Evolutionary conservation across 257 asterid species (phyloP).

Genomic region (Nyctanthes arbortristis): DNA sequence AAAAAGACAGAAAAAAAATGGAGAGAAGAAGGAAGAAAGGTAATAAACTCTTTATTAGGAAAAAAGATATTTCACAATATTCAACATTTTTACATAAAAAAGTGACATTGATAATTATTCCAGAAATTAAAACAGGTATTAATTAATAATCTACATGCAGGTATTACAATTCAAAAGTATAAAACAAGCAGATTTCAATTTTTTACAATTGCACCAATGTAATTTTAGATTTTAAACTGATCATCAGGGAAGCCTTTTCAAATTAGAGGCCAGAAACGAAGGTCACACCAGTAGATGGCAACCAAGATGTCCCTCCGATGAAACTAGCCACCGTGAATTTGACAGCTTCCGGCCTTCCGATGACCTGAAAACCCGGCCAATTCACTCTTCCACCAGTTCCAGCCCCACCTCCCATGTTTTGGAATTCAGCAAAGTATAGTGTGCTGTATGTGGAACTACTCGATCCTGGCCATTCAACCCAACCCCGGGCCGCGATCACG

Average conservation of each 20-base stretch:
- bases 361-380: constrained; percentile 54
- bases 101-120: too few relatives aligned
- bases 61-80: too few relatives aligned
- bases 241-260: background rate
- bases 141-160: too few relatives aligned
- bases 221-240: too few relatives aligned
- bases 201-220: too few relatives aligned
- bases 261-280: constrained; percentile 51
- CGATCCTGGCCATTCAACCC: constrained; percentile 72
- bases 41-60: too few relatives aligned
- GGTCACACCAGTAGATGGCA: constrained; percentile 70
- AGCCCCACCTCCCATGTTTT: constrained; percentile 50
- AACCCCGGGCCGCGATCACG: constrained; percentile 46
- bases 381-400: constrained; percentile 47
- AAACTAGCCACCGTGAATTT: constrained; percentile 53
- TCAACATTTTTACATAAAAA: too few relatives aligned
- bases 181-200: too few relatives aligned
- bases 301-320: constrained; percentile 64
- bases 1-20: too few relatives aligned
- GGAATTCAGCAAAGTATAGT: constrained; percentile 59
- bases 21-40: too few relatives aligned
- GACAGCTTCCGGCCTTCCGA: constrained; percentile 50
- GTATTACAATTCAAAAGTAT: too few relatives aligned
- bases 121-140: too few relatives aligned
- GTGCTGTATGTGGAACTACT: constrained; percentile 34